Evolutionary conservation across 2,329 filamentous ascomycete species (phyloP).

Genomic region (Rhynchosporium secalis): DNA sequence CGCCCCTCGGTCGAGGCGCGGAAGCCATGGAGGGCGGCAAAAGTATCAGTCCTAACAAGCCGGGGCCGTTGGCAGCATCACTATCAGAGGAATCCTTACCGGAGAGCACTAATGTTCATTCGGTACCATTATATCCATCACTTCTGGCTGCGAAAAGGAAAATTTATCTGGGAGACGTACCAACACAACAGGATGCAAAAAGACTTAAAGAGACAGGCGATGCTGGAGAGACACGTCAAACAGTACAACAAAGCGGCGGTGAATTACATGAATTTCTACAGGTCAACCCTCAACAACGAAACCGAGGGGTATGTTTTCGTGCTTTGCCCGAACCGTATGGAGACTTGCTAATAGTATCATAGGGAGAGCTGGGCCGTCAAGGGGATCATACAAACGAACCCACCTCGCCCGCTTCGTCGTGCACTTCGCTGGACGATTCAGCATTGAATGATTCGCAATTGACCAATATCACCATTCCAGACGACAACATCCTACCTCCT

Average conservation of each 20-base stretch:
- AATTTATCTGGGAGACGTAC: neutral
- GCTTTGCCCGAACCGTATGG: too few relatives aligned
- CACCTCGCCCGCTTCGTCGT: slow-evolving; percentile 15
- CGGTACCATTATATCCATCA: neutral
- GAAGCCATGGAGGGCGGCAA: slow-evolving; percentile 4
- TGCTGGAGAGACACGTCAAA: neutral
- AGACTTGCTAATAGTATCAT: neutral
- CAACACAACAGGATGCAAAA: neutral
- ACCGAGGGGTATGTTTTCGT: neutral
- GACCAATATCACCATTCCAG: slow-evolving; percentile 32
- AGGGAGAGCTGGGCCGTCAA: slow-evolving; percentile 1
- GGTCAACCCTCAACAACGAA: neutral
- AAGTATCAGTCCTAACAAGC: slow-evolving; percentile 16
- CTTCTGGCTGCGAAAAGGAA: slow-evolving; percentile 13
- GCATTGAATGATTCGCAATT: slow-evolving; percentile 33
- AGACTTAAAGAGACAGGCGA: slow-evolving; percentile 2
- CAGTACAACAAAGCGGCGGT: neutral
- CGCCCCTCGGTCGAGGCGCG: slow-evolving; percentile 13
- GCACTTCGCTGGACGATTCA: slow-evolving; percentile 16
- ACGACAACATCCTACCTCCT: slow-evolving; percentile 15
- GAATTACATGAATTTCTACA: neutral
- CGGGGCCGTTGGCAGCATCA: slow-evolving; percentile 2
- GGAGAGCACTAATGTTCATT: neutral
- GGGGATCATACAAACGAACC: slow-evolving; percentile 1
- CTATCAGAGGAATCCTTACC: slow-evolving; percentile 1